Evolutionary conservation across 345 rosid genomes (phyloP).

Genomic region (Sisymbrium irio): DNA sequence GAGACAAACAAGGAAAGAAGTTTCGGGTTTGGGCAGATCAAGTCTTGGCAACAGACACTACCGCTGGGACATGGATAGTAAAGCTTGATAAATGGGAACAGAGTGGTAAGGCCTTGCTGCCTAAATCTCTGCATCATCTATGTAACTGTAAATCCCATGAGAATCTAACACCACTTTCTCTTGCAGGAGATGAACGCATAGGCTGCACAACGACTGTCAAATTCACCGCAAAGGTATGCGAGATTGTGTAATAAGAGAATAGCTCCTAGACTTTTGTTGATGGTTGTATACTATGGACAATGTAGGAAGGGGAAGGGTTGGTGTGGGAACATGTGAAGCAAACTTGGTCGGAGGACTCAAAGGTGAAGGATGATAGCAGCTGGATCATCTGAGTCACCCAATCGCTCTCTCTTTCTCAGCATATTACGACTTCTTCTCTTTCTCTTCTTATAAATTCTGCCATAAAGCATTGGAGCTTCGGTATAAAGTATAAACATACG

Average conservation of each 20-base stretch:
- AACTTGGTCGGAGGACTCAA: slow-evolving; percentile 63
- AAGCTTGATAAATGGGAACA: slow-evolving; percentile 80
- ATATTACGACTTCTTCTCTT: slow-evolving; percentile 2
- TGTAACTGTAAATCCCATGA: background rate
- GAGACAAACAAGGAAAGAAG: slow-evolving; percentile 73
- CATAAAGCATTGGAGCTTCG: background rate
- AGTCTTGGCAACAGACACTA: slow-evolving; percentile 52
- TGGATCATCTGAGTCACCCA: slow-evolving; percentile 38
- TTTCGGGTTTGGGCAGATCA: slow-evolving; percentile 85
- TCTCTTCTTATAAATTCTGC: slow-evolving; percentile 15
- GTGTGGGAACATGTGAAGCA: slow-evolving; percentile 61
- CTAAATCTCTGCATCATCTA: background rate
- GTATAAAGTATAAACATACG: slow-evolving; percentile 7
- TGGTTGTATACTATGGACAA: background rate
- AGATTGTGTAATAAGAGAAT: background rate
- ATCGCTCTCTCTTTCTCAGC: background rate
- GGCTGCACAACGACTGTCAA: slow-evolving; percentile 57
- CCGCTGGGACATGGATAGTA: slow-evolving; percentile 63
- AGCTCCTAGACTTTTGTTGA: background rate
- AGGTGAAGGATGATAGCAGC: slow-evolving; percentile 42
- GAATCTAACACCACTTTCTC: background rate
- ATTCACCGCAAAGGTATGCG: slow-evolving; percentile 52
- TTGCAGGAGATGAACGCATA: slow-evolving; percentile 54
- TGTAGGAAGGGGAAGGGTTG: slow-evolving; percentile 47
- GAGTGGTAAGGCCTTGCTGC: slow-evolving; percentile 44